Evolutionary conservation across 345 rosid genomes (phyloP).

Genomic region (Brassica incana): DNA sequence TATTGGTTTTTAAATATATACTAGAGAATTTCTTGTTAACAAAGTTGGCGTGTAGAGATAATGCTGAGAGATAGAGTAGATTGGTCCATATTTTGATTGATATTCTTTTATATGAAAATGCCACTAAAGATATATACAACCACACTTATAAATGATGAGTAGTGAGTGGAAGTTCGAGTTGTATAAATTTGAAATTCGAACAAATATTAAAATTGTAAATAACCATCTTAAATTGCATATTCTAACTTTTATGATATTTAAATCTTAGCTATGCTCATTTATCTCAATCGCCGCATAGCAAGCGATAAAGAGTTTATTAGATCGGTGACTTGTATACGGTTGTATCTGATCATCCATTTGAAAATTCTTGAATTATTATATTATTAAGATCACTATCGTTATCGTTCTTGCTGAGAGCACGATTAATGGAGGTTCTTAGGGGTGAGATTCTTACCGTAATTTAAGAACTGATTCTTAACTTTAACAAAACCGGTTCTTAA

Average conservation of each 20-base stretch:
- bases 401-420: not conserved
- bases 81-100: slow-evolving; percentile 28
- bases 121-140: slow-evolving; percentile 18
- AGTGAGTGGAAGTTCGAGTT: not conserved
- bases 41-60: slow-evolving; percentile 24
- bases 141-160: slow-evolving; percentile 13
- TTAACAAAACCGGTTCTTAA: too few species aligned
- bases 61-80: slow-evolving; percentile 18
- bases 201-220: not conserved
- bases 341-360: not conserved
- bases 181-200: not conserved
- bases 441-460: too few species aligned
- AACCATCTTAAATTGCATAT: not conserved
- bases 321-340: not conserved
- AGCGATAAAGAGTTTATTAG: not conserved
- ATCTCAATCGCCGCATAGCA: not conserved
- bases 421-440: too few species aligned
- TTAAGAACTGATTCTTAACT: too few species aligned
- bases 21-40: slow-evolving; percentile 11
- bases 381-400: not conserved
- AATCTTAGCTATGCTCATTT: not conserved
- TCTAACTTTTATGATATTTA: not conserved
- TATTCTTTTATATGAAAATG: slow-evolving; percentile 15
- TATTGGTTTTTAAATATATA: slow-evolving; percentile 4
- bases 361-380: not conserved